Base-by-base conservation (phyloP, 192 early-diverging fungal species). In the Globomyces pollinis-pini region DNA sequence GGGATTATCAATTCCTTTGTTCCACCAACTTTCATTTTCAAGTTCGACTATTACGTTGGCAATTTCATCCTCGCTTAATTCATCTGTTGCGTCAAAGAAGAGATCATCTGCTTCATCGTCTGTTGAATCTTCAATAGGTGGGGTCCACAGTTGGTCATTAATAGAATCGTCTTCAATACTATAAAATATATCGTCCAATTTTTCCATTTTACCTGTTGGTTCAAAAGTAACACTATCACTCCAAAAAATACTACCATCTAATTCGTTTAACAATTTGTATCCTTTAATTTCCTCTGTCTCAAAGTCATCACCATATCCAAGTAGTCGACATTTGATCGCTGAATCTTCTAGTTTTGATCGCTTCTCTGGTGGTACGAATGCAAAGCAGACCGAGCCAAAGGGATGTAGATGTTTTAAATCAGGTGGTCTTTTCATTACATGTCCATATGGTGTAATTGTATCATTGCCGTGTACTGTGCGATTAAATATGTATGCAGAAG, bases 141-240 rank as follows among this genome's bases (percentile, higher is more conserved):
- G n/a, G n/a, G n/a, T n/a, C n/a, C n/a, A n/a, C n/a, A n/a, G n/a
- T n/a, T n/a, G n/a, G n/a, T n/a, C n/a, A n/a, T n/a, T 36, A 7
- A 60, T 49, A 49, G 47, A 51, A 16, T 61, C 60, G 13, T 52
- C 1, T 41, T 69, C 60, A 7, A 31, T 16, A 6, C 16, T n/a
- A 7, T 66, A 23, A 12, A 34, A 13, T 1, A 66, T 34, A 24
- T 1, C 3, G 30, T 49, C 28, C 8, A 59, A 28, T 2, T 29
- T 38, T 59, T 51, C 43, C 13, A 23, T 57, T 12, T 5, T 24
- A 38, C 5, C 33, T 23, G 21, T 51, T 11, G 41, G 20, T n/a
- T 11, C 6, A 16, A 38, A 23, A 26, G 34, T 44, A 15, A 24
- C 52, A 38, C 13, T 59, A 13, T 50, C 57, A 7, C 21, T 38